Evolutionary conservation across 2,329 filamentous ascomycete species (phyloP), one percentile per base, ranked within the genome.

Genomic region (Ceratocystis diversiconidia): DNA sequence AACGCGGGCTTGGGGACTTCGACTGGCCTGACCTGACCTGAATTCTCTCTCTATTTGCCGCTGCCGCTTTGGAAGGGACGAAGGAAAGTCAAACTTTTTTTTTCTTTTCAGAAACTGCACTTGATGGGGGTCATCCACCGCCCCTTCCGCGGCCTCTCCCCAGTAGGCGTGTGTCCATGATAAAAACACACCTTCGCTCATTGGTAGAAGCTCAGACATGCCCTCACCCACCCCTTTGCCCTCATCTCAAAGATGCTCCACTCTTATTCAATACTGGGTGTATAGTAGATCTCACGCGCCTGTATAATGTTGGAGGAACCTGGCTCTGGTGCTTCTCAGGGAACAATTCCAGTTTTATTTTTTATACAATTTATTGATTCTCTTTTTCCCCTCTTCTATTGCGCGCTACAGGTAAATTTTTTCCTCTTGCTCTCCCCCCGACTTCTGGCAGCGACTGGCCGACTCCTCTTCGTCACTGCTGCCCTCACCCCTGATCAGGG

Each of bases 91-190:
- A 57, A 36, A 5, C 3, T 30, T n/a, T 15, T 41, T 41, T 1
- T 15, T 41, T 41, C 36, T 32, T 36, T 36, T 59, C 55, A 32
- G 55, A 59, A 59, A 59, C 55, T 59, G 55, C 55, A 59, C 55
- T 30, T 59, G 55, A 59, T 59, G 55, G 55, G 25, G 55, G 30
- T n/a, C 32, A 59, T 59, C 55, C 55, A 59, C 55, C 55, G 55
- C 55, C 55, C 55, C 55, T 59, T 59, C 55, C 55, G 55, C 28
- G 22, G 55, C 15, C 28, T 30, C 19, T 28, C 10, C 36, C 22
- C 19, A 15, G 48, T 15, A 25, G 12, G 36, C n/a, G 55, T 17
- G 28, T 36, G 19, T 5, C 2, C 15, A 32, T 36, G 15, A 36
- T 36, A 59, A 15, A 36, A n/a, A n/a, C 55, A 59, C 55, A n/a